Evolutionary conservation across 306 rosid genomes (phyloP), one percentile per base, ranked within the genome.

Genomic region (Gynostemma pentaphyllum): DNA sequence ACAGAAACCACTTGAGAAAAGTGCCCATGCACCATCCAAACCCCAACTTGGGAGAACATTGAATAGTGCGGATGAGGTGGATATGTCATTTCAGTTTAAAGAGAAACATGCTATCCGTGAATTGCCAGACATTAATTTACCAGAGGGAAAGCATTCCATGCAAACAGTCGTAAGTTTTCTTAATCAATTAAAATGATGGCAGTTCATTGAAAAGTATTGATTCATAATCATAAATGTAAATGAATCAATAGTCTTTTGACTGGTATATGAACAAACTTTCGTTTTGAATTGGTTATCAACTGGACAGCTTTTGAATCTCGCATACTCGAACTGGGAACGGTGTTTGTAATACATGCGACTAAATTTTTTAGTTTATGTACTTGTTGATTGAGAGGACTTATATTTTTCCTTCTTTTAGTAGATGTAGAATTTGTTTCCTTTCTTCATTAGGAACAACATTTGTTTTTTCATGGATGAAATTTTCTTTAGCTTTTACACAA

Each of bases 71-170:
- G 82, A 79, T 74, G 88, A 70, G 74, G 26, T 76, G 76, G 95
- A 84, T 54, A 75, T 68, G 63, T 47, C 70, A 50, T 32, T 72
- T 55, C 79, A 78, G 34, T 68, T 73, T 55, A 88, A 78, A 83
- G 90, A 72, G 62, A 94, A 80, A 80, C 87, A 81, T 66, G 88
- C 85, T 54, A 62, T 70, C 44, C 75, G 78, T 55, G 83, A 86
- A 68, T 71, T 86, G 53, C 85, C 86, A 0, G 95, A 86, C 74
- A 78, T 82, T 62, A 92, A 86, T 72, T 55, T 77, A 69, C 34
- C 78, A 5, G 83, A 34, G 30, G 87, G 76, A 59, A 92, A 89
- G 73, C 62, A 75, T 72, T 40, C 80, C 44, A 45, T 26, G 32
- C 82, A 84, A 70, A 68, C 76, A 70, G 53, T 75, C 2, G 99